These are phyloP conservation scores for Chaetomium sp. DNA, from an alignment of 2,329 filamentous ascomycete species.

Conservation along the genomic window DNA sequence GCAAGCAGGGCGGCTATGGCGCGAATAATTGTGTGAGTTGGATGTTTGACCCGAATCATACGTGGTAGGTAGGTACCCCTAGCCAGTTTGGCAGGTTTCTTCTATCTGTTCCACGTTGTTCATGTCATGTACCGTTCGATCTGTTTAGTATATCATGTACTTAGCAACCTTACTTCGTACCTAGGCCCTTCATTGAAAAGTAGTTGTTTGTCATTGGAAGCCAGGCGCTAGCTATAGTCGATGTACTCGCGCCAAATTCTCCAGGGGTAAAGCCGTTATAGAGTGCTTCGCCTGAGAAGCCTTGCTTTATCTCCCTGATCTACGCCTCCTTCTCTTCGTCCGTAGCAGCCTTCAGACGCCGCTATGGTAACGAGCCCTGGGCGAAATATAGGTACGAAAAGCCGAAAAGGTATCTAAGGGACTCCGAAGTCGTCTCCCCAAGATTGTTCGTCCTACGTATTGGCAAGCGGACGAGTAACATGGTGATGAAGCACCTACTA, in stretches of 20 bases:
- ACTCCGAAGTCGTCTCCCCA: slow-evolving; percentile 17
- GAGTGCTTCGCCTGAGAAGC: slow-evolving; percentile 14
- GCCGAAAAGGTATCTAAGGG: slow-evolving; percentile 14
- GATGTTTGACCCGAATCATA: slow-evolving; percentile 7
- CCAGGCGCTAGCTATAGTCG: neutral
- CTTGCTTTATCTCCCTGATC: slow-evolving; percentile 19
- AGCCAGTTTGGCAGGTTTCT: no score
- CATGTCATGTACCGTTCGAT: no score
- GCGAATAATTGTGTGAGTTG: neutral
- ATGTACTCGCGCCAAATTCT: slow-evolving; percentile 12
- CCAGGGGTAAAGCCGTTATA: slow-evolving; percentile 5
- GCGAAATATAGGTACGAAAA: slow-evolving; percentile 16
- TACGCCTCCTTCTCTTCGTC: slow-evolving; percentile 3
- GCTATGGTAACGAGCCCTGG: slow-evolving; percentile 13
- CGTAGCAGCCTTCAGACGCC: neutral
- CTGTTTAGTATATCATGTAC: no score
- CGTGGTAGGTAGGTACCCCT: slow-evolving; percentile 10
- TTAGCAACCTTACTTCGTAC: no score
- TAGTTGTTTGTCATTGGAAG: slow-evolving; percentile 14
- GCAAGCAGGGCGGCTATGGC: slow-evolving; percentile 14
- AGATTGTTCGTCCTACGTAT: slow-evolving; percentile 73
- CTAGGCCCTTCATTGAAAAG: no score
- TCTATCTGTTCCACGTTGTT: no score
- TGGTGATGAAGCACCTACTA: slow-evolving; percentile 53
- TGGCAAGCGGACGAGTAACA: slow-evolving; percentile 37